A percentile compares a stretch with the other conserved stretches of the same genome.
phyloP scores from a whole-genome alignment of 129 eudicot species.

The Saussurea involucrata region DNA sequence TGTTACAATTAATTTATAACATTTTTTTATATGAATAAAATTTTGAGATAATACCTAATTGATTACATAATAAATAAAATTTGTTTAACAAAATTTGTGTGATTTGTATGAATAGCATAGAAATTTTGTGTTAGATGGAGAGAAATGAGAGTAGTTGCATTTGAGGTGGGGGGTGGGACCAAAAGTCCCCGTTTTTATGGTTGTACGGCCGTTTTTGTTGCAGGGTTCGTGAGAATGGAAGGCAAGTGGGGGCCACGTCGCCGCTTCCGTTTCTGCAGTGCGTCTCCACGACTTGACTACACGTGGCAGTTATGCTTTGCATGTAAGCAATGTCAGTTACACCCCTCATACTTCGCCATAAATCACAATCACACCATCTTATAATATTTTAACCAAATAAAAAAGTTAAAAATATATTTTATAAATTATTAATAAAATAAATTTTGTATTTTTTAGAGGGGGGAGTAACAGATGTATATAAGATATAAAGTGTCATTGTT shows the following conservation, averaged over 20 bases:
- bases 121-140: neutral
- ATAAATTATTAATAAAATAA: no score
- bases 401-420: no score
- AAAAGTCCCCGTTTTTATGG: conserved; percentile 2
- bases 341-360: neutral
- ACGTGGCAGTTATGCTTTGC: conserved; percentile 38
- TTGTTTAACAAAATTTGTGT: no score
- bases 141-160: neutral
- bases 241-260: conserved; percentile 35
- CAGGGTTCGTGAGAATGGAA: conserved; percentile 29
- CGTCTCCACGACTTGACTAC: conserved; percentile 24
- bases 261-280: conserved; percentile 31
- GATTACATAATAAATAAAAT: no score
- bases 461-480: no score
- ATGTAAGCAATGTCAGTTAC: conserved; percentile 15
- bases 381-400: no score
- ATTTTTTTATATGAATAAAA: no score
- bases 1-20: no score
- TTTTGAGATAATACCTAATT: no score
- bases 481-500: neutral
- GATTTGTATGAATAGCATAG: no score
- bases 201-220: conserved; percentile 28
- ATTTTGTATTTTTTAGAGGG: no score
- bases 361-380: neutral
- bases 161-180: conserved; percentile 7